A percentile compares a stretch with the other conserved stretches of the same genome.
phyloP scores from a whole-genome alignment of 2,329 filamentous ascomycete genomes.

The Arachnomyces sp. region DNA sequence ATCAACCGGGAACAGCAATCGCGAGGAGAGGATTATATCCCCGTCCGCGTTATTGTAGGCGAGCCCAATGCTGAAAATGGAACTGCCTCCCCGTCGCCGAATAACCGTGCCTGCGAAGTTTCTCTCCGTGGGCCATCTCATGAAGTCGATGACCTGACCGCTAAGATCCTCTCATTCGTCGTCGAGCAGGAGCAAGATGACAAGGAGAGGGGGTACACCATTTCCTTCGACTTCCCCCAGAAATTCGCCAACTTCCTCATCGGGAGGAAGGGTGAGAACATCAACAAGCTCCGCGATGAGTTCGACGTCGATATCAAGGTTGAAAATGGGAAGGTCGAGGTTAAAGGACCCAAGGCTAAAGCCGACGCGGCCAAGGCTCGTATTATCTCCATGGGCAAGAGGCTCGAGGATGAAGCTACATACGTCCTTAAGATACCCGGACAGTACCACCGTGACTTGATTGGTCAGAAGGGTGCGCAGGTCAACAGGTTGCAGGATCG shows the following conservation, averaged over 20 bases:
- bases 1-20: slow-evolving; percentile 49
- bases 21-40: slow-evolving; percentile 43
- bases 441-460: slow-evolving; percentile 88
- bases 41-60: slow-evolving; percentile 48
- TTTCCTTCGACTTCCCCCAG: slow-evolving; percentile 86
- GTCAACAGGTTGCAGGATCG: slow-evolving; percentile 88
- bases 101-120: slow-evolving; percentile 38
- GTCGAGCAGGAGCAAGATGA: slow-evolving; percentile 86
- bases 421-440: slow-evolving; percentile 83
- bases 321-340: slow-evolving; percentile 85
- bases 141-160: slow-evolving; percentile 61
- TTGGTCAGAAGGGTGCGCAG: slow-evolving; percentile 76
- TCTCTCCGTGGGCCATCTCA: slow-evolving; percentile 69
- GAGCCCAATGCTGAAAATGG: slow-evolving; percentile 21
- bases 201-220: slow-evolving; percentile 80
- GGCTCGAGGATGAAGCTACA: slow-evolving; percentile 83
- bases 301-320: slow-evolving; percentile 76
- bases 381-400: slow-evolving; percentile 69
- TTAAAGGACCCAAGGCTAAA: slow-evolving; percentile 93
- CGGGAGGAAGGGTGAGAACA: slow-evolving; percentile 58
- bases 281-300: slow-evolving; percentile 60
- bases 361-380: slow-evolving; percentile 77
- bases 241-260: slow-evolving; percentile 85
- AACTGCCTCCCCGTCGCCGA: slow-evolving; percentile 45
- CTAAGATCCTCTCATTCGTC: slow-evolving; percentile 70